Evolutionary conservation across 257 asterid species (phyloP).

Genomic region (Plantago elongata): DNA sequence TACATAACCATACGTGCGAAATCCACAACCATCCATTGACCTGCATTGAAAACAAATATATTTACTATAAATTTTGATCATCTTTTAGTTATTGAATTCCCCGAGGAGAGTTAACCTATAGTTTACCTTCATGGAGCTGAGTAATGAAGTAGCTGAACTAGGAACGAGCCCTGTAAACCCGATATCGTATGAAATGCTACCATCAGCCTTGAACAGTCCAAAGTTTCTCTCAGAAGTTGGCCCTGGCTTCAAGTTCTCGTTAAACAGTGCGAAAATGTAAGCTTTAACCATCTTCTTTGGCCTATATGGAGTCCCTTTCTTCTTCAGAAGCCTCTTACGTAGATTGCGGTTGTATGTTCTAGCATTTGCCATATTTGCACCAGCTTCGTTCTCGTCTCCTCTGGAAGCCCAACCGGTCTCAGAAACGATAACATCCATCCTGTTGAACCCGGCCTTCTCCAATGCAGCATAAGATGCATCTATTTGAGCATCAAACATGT

Average conservation of each 20-base stretch:
- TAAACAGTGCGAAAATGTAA: conserved; percentile 69
- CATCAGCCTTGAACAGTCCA: conserved; percentile 79
- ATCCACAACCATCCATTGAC: neutral
- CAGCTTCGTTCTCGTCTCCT: conserved; percentile 64
- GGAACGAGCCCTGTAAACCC: conserved; percentile 67
- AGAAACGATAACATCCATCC: conserved; percentile 73
- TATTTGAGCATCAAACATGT: conserved; percentile 77
- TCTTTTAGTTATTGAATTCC: neutral
- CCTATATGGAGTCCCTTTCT: conserved; percentile 73
- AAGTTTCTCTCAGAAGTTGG: conserved; percentile 84
- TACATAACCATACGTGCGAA: no score
- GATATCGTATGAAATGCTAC: conserved; percentile 57
- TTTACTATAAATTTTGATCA: neutral
- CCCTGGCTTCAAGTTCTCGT: conserved; percentile 68
- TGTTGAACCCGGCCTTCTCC: conserved; percentile 50
- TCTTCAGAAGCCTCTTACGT: conserved; percentile 41
- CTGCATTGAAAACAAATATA: neutral
- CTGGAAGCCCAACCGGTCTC: conserved; percentile 87
- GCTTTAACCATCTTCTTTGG: conserved; percentile 58
- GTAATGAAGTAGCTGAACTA: conserved; percentile 39
- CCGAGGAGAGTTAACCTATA: no score
- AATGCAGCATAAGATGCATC: conserved; percentile 74
- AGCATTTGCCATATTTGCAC: conserved; percentile 57
- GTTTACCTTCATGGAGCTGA: conserved; percentile 38
- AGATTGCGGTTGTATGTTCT: conserved; percentile 50